Evolutionary conservation across 106 monocot genomes (phyloP), one percentile per base, ranked within the genome.

Genomic region (Triglochin maritima): DNA sequence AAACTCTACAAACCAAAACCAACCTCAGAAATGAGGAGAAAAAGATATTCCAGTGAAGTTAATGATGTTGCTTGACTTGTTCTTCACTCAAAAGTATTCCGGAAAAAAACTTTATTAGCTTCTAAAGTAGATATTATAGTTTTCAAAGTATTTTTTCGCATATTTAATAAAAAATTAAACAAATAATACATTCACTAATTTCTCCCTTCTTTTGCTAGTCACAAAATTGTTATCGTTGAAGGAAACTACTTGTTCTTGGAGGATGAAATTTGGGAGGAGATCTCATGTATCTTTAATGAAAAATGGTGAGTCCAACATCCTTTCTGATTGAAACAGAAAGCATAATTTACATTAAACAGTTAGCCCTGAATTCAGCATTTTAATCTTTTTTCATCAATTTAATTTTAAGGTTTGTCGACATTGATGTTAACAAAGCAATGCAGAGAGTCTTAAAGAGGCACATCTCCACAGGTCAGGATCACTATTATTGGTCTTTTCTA

Each of bases 161-260:
- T 29, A 0, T 29, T 29, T 29, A 1, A 29, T 29, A 29, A 29
- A 29, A 29, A 29, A 29, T 29, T 29, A 29, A 29, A 29, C 29
- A 29, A 1, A 29, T 1, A 29, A 29, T 29, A 29, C 29, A 29
- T 29, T 29, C 29, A 47, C 43, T 67, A 49, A 17, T 15, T 17
- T n/a, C 29, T 16, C 16, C 48, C 49, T 15, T 7, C 67, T 62
- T 64, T 66, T 86, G 64, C 6, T 66, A 90, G 91, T 71, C 91
- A 96, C 69, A 91, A 81, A 66, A 29, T 88, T 65, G 86, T 96
- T 52, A 82, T 96, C 65, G 86, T 96, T 15, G 96, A 96, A 77
- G 96, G 96, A 17, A 91, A 91, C 73, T 96, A 96, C 59, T 76
- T 96, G 66, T 78, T 96, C 6, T 71, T 86, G 69, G 86, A 96